These are phyloP conservation scores for Saitozyma podzolica DNA, from an alignment of 768 basidiomycete species.

Conservation along the genomic window DNA sequence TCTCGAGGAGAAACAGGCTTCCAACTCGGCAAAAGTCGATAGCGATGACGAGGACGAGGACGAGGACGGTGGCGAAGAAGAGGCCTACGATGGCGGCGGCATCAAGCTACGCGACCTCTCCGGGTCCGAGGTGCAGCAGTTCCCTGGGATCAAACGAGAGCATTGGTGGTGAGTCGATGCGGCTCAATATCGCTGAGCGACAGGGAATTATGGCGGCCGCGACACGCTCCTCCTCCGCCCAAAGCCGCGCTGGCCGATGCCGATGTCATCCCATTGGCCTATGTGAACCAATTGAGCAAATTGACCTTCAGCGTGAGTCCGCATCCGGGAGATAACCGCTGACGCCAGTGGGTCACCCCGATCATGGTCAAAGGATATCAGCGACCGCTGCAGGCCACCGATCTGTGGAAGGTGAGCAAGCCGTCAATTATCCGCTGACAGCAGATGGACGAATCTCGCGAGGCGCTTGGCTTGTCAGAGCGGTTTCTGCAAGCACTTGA, in stretches of 20 bases:
- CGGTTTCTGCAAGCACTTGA: constrained; percentile 63
- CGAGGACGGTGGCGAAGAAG: constrained; percentile 9
- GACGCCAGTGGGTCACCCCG: constrained; percentile 50
- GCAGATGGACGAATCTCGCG: constrained; percentile 43
- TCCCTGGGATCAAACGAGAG: constrained; percentile 28
- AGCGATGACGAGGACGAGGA: constrained; percentile 1
- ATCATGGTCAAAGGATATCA: constrained; percentile 64
- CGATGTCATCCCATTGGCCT: constrained; percentile 62
- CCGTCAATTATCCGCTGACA: not conserved
- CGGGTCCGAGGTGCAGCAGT: constrained; percentile 17
- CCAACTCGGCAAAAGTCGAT: not conserved
- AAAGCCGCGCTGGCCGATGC: constrained; percentile 63
- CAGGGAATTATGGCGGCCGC: constrained; percentile 60
- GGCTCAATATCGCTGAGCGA: not conserved
- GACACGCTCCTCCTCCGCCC: constrained; percentile 62
- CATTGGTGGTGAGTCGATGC: constrained; percentile 28
- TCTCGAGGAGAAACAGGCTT: not conserved
- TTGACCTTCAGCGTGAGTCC: constrained; percentile 67
- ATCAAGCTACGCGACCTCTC: constrained; percentile 22
- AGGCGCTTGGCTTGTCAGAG: constrained; percentile 55
- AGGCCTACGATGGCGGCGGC: not conserved
- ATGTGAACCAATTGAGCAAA: constrained; percentile 62
- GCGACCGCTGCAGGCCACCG: constrained; percentile 70
- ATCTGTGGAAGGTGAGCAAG: constrained; percentile 66
- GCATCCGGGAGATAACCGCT: not conserved